These are phyloP conservation scores for Blastobotrys persicus DNA, from an alignment of 1,139 yeast genomes.

Conservation along the genomic window DNA sequence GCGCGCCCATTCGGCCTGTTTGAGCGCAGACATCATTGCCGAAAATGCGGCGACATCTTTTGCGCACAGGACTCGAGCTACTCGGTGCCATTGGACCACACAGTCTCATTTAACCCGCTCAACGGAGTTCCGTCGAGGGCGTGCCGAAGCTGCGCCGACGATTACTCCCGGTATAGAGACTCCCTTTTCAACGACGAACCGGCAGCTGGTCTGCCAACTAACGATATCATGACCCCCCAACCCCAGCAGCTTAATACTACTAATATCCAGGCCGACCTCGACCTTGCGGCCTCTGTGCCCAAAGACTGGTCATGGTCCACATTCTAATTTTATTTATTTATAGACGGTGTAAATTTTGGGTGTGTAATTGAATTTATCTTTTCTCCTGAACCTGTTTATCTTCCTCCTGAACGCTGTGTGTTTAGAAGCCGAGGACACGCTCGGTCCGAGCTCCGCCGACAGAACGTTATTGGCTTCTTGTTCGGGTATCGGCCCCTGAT, in stretches of 20 bases:
- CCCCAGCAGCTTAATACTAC: constrained; percentile 9
- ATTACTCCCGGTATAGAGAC: constrained; percentile 37
- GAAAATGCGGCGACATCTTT: constrained; percentile 89
- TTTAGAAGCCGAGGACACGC: too few species aligned
- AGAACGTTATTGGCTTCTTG: too few species aligned
- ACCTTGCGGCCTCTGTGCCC: constrained; percentile 36
- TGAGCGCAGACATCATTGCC: constrained; percentile 90
- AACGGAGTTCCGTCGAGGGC: constrained; percentile 69
- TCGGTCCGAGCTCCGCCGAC: too few species aligned
- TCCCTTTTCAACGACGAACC: constrained; percentile 3
- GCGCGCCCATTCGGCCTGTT: constrained; percentile 42
- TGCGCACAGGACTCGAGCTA: constrained; percentile 63
- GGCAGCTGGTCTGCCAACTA: constrained; percentile 9
- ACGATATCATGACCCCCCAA: not conserved
- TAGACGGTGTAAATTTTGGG: constrained; percentile 5
- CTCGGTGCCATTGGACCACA: constrained; percentile 60
- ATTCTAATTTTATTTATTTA: constrained; percentile 29
- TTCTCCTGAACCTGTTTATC: too few species aligned
- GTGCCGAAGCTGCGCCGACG: constrained; percentile 70
- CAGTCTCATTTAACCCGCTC: constrained; percentile 68
- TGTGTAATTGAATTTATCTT: not conserved
- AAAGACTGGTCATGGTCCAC: constrained; percentile 48
- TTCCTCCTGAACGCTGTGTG: too few species aligned
- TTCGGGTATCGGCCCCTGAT: too few species aligned
- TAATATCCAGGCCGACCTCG: constrained; percentile 13